Conservation (phyloP, 208 protist species). For the Herpetomonas samuelpessoai region DNA sequence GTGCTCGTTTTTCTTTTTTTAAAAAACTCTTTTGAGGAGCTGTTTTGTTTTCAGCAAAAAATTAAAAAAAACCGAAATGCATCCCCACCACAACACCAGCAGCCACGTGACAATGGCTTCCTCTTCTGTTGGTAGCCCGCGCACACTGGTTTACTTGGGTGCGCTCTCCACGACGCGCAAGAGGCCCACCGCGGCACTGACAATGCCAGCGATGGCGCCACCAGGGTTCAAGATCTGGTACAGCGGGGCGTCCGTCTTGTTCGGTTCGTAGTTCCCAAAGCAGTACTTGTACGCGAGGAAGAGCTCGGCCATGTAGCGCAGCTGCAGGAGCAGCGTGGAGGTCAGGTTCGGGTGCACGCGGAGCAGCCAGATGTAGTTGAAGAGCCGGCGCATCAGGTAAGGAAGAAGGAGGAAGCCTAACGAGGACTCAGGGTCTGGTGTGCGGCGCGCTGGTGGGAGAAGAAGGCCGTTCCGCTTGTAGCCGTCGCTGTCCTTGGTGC, state of each 20-base stretch:
- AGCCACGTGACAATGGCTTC: too few relatives aligned
- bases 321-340: slow-evolving; percentile 66
- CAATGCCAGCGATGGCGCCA: slow-evolving; percentile 58
- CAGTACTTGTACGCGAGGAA: slow-evolving; percentile 82
- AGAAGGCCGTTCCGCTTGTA: not conserved
- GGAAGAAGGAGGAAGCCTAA: slow-evolving; percentile 65
- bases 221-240: slow-evolving; percentile 43
- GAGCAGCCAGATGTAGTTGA: slow-evolving; percentile 80
- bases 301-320: slow-evolving; percentile 75
- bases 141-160: slow-evolving; percentile 44
- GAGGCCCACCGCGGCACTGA: slow-evolving; percentile 66
- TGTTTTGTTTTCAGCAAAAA: too few relatives aligned
- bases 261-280: slow-evolving; percentile 69
- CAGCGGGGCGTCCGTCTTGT: slow-evolving; percentile 51
- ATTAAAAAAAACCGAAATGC: too few relatives aligned
- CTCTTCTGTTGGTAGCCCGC: too few relatives aligned
- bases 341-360: slow-evolving; percentile 70
- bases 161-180: slow-evolving; percentile 73
- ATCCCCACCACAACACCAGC: too few relatives aligned
- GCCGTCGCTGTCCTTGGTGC: not conserved
- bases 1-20: slow-evolving; percentile 1
- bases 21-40: slow-evolving; percentile 1
- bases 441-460: not conserved
- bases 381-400: slow-evolving; percentile 68
- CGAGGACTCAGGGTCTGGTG: not conserved